A percentile compares a stretch with the other conserved stretches of the same genome.
These are phyloP conservation scores for Dioscorea dumetorum DNA, from an alignment of 106 monocot species.

Conservation along the genomic window DNA sequence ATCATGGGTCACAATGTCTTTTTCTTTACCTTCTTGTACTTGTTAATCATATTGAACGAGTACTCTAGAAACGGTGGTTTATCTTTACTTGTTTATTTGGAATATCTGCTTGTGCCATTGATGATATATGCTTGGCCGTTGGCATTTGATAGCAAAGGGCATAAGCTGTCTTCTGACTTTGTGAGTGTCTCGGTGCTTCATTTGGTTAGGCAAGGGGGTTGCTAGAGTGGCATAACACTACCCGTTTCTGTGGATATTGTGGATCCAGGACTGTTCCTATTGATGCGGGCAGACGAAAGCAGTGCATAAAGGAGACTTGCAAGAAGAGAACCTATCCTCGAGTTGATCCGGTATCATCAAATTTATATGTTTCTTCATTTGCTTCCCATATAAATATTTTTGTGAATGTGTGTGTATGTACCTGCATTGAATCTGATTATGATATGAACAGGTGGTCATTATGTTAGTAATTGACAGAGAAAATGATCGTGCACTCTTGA, in stretches of 20 bases:
- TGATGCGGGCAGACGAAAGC: conserved; percentile 74
- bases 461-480: conserved; percentile 94
- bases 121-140: too few species aligned
- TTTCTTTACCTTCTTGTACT: too few species aligned
- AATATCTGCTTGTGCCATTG: too few species aligned
- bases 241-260: conserved; percentile 80
- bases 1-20: too few species aligned
- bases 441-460: conserved; percentile 70
- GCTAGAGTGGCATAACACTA: conserved; percentile 67
- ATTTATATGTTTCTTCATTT: neutral
- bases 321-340: conserved; percentile 82
- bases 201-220: conserved; percentile 67
- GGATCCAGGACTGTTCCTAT: conserved; percentile 41
- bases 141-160: too few species aligned
- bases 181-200: neutral
- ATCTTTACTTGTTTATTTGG: too few species aligned
- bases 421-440: too few species aligned
- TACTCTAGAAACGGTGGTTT: too few species aligned
- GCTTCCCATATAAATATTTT: neutral
- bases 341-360: conserved; percentile 68
- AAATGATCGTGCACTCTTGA: conserved; percentile 82
- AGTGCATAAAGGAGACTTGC: conserved; percentile 79
- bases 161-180: too few species aligned
- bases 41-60: too few species aligned
- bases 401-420: too few species aligned